Evolutionary conservation across 78 protist genomes (phyloP), one percentile per base, ranked within the genome.

Genomic region (Chrysochromulina tobinii): DNA sequence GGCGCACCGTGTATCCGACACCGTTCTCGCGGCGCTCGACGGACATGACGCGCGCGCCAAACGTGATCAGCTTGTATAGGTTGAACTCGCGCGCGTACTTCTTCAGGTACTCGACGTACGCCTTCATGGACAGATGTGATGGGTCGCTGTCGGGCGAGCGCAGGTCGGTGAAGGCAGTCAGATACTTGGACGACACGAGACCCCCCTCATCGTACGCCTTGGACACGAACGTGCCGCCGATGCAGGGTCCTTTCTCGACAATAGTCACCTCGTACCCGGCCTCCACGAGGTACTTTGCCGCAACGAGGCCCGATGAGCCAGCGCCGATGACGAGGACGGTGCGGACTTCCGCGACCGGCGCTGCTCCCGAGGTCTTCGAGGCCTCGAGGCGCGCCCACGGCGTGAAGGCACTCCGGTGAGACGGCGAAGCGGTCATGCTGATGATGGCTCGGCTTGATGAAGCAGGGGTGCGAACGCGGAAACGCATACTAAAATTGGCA

Each of bases 141-240:
- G 8, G 20, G 38, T 7, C n/a, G 21, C 15, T 11, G 15, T 53
- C 61, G 66, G 59, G 66, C 69, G 27, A 17, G 64, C 94, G 87
- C 9, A 92, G 58, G 72, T 92, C 94, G 14, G 92, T 81, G 89
- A 88, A 92, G 61, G 94, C 54, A 0, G 94, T 92, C 53, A 92
- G 27, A 55, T 57, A 51, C 27, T 64, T 75, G 58, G 81, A 58
- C 15, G 85, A 66, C 14, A 92, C 94, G 23, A 92, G 94, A 18
- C 68, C 48, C 1, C 69, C 87, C 8, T 69, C 83, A 8, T 92
- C 94, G 64, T 92, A 92, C 48, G 79, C 48, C 81, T 67, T 87
- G 90, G 18, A 7, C 2, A 4, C 61, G 18, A 87, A 87, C 18
- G 81, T 54, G 27, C 90, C 90, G 9, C 90, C 90, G 61, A 87